These are phyloP conservation scores for Glebionis coronaria DNA, from an alignment of 129 eudicot species.

Conservation along the genomic window DNA sequence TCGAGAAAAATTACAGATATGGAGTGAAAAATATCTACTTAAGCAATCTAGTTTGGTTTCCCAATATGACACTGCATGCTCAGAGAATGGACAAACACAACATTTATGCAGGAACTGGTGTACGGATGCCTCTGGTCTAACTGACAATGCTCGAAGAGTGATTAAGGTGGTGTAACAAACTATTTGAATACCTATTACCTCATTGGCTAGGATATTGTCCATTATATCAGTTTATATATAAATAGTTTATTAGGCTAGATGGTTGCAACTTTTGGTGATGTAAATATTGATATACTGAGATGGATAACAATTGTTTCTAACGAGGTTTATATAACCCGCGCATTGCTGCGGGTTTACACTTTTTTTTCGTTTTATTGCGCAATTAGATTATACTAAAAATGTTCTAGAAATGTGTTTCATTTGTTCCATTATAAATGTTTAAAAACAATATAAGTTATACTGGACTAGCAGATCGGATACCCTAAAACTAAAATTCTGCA, in stretches of 20 bases:
- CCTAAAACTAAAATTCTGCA: no score
- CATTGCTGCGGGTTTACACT: no score
- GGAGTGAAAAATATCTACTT: constrained; percentile 1
- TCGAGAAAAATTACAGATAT: background rate
- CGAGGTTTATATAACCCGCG: background rate
- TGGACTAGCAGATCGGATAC: no score
- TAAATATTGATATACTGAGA: background rate
- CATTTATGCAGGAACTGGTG: no score
- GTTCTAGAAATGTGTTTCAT: no score
- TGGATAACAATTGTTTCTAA: constrained; percentile 3
- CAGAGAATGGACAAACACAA: no score
- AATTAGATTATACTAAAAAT: no score
- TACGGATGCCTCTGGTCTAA: background rate
- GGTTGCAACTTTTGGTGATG: background rate
- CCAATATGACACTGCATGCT: no score
- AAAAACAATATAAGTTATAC: no score
- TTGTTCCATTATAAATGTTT: no score
- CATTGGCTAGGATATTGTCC: constrained; percentile 12
- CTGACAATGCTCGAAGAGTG: background rate
- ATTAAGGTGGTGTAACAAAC: background rate
- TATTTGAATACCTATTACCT: background rate
- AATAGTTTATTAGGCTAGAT: constrained; percentile 8
- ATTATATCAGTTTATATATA: constrained; percentile 9
- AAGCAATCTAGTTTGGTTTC: background rate
- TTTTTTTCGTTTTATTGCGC: no score